A percentile compares a stretch with the other conserved stretches of the same genome.
Conservation (phyloP, 495 filamentous ascomycete genomes). For the Schizothecium vesticola region DNA sequence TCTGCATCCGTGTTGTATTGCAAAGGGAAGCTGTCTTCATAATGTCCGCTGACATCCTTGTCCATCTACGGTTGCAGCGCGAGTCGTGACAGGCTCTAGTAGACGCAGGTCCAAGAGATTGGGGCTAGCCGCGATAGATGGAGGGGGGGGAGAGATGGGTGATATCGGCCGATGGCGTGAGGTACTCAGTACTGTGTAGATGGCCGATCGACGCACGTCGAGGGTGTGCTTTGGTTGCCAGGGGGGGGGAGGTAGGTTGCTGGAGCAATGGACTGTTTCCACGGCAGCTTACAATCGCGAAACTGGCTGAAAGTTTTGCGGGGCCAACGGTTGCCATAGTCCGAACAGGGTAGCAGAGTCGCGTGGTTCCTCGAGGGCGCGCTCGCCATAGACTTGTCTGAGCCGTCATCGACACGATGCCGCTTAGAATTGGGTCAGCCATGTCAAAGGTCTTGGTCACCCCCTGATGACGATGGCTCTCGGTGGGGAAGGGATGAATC, state of each 20-base stretch:
- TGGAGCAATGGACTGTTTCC: not conserved
- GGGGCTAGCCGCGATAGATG: slow-evolving; percentile 24
- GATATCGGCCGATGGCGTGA: not conserved
- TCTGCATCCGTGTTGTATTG: not conserved
- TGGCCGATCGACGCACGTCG: slow-evolving; percentile 15
- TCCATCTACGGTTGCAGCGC: not conserved
- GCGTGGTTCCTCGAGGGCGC: not conserved
- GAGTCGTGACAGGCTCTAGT: slow-evolving; percentile 2
- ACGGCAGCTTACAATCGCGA: not conserved
- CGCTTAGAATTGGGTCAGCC: not conserved
- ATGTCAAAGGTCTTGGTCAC: not conserved
- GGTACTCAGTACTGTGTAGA: not conserved
- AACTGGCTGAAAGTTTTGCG: not conserved
- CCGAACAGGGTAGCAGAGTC: too few species aligned
- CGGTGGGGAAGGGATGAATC: not conserved
- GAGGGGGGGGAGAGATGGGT: slow-evolving; percentile 1
- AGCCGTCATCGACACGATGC: not conserved
- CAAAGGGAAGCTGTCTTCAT: not conserved
- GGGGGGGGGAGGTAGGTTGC: not conserved
- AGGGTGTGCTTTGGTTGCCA: slow-evolving; percentile 13
- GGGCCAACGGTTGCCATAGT: not conserved
- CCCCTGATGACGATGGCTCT: not conserved
- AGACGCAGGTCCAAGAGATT: slow-evolving; percentile 34
- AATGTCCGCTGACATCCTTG: not conserved
- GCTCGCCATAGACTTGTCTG: not conserved